Evolutionary conservation across 768 basidiomycete species (phyloP).

Genomic region (Cystofilobasidium macerans): DNA sequence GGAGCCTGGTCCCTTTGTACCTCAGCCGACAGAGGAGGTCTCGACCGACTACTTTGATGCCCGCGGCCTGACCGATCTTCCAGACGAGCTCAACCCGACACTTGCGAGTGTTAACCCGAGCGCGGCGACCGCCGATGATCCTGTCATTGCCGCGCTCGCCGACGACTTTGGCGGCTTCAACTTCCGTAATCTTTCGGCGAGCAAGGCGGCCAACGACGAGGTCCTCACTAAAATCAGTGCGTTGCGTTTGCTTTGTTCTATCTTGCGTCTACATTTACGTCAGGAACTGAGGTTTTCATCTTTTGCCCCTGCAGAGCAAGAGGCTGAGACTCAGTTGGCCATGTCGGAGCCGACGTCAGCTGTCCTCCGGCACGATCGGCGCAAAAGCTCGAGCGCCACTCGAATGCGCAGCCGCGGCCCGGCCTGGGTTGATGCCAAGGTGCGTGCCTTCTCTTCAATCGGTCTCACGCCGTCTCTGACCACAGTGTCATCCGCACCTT

Average conservation of each 20-base stretch:
- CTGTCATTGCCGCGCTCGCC: slow-evolving; percentile 27
- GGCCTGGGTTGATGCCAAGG: slow-evolving; percentile 9
- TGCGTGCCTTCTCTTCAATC: neutral
- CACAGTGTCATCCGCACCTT: no score
- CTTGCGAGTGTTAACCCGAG: slow-evolving; percentile 27
- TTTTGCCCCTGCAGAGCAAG: slow-evolving; percentile 39
- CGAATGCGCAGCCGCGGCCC: slow-evolving; percentile 28
- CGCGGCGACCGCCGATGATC: slow-evolving; percentile 39
- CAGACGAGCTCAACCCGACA: slow-evolving; percentile 38
- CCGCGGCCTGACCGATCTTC: slow-evolving; percentile 48
- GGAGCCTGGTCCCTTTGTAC: slow-evolving; percentile 86
- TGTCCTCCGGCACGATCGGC: slow-evolving; percentile 23
- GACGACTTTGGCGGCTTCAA: slow-evolving; percentile 97
- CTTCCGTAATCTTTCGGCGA: slow-evolving; percentile 89
- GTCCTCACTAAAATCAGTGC: slow-evolving; percentile 84
- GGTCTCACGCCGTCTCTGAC: slow-evolving; percentile 19
- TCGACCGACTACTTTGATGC: slow-evolving; percentile 99
- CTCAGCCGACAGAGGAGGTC: slow-evolving; percentile 87
- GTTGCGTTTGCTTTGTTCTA: slow-evolving; percentile 74
- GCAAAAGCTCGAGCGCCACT: slow-evolving; percentile 31
- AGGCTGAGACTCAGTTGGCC: slow-evolving; percentile 45
- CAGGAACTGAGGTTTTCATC: slow-evolving; percentile 1
- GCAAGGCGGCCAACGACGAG: slow-evolving; percentile 98
- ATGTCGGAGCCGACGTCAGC: slow-evolving; percentile 48
- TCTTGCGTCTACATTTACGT: neutral